Base-by-base conservation (phyloP, 306 rosid genomes). In the Cicer arietinum region DNA sequence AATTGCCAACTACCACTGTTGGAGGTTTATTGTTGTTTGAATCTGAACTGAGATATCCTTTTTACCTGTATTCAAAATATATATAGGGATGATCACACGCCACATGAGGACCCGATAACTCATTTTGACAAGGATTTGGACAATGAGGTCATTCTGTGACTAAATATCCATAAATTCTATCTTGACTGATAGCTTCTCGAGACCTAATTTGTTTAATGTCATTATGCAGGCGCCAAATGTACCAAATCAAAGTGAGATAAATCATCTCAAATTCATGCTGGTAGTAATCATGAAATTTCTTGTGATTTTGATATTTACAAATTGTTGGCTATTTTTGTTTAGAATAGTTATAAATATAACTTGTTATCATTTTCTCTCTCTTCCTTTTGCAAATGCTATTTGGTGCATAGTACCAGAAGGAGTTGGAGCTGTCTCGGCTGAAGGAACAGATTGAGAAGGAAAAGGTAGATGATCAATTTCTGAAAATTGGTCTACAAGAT, bases 391-490 rank as follows among this genome's bases (percentile, higher is more conserved):
- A 68, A 64, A 73, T 83, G 68, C 48, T 59, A 53, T 79, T 81
- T 56, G 51, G 52, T 77, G 57, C 65, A 16, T 73, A 94, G 98
- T 86, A 88, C 81, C 95, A 84, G 88, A 91, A 91, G 85, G 98
- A 90, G 86, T 80, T 86, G 79, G 98, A 94, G 77, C 64, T 94
- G 62, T 89, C 88, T 76, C 85, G 54, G 75, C 77, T 94, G 84
- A 94, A 86, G 81, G 95, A 90, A 73, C 92, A 88, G 74, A 85
- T 92, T 65, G 90, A 88, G 86, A 94, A 79, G 83, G 95, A 91
- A 77, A 85, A 90, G 97, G 98, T 94, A 88, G 52, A 59, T 62
- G 79, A 53, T 60, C 75, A 73, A 75, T 74, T 75, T 59, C 56
- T 42, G 60, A 63, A 39, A 68, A 71, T 63, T 81, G 35, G 25